Evolutionary conservation across 208 protist species (phyloP).

Genomic region (Leishmania turanica): DNA sequence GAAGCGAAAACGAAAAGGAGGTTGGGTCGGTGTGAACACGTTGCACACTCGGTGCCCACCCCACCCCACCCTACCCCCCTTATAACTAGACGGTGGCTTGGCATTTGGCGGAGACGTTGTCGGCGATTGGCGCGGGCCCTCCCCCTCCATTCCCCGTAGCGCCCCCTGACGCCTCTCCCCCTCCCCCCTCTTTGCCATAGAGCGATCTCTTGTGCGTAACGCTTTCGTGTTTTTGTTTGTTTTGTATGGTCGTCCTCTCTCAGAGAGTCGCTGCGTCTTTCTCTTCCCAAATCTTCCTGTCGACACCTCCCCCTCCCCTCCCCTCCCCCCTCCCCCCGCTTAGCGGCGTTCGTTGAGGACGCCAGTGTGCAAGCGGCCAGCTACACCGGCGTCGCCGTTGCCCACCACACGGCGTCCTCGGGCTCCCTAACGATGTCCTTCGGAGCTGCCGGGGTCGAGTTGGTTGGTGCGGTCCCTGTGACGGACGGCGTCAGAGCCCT

Average conservation of each 20-base stretch:
- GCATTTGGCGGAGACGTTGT: not conserved
- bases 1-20: not conserved
- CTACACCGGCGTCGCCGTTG: not conserved
- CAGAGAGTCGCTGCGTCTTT: not conserved
- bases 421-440: not conserved
- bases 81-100: not conserved
- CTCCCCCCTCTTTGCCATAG: not conserved
- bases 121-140: not conserved
- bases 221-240: not conserved
- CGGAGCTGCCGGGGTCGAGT: not conserved
- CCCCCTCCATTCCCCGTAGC: not conserved
- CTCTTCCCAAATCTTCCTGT: not conserved
- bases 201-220: not conserved
- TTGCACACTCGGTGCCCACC: not conserved
- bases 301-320: not conserved
- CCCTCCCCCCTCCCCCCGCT: not conserved
- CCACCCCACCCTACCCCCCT: not conserved
- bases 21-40: not conserved
- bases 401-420: not conserved
- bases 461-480: not conserved
- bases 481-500: not conserved
- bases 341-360: not conserved
- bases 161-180: not conserved
- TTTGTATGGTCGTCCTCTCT: not conserved
- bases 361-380: not conserved